Base-by-base conservation (phyloP, 805 yeast species). In the Myxozyma mucilagina region DNA sequence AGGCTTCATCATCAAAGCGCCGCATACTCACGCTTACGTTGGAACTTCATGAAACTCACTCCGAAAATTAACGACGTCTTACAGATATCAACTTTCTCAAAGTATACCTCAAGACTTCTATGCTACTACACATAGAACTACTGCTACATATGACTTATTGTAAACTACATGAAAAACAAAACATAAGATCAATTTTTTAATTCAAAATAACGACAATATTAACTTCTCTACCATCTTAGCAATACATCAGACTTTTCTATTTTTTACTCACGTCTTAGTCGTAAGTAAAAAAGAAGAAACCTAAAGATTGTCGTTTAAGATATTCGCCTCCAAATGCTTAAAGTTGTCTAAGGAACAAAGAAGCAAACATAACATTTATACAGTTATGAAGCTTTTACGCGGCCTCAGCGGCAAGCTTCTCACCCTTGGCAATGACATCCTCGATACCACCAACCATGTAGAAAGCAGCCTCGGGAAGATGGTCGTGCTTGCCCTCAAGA, bases 391-490 rank as follows among this genome's bases (percentile, higher is more conserved):
- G 34, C 32, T 29, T 45, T 59, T 59, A 62, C 35, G 58, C 53
- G 18, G 64, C 38, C 66, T 63, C 66, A 48, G 66, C 66, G 80
- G 98, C 98, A 79, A 94, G 81, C 85, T 93, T 92, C 83, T 94
- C 98, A 77, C 97, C 98, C 87, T 94, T 94, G 78, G 97, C 96
- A 79, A 91, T 80, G 74, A 87, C 99, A 81, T 94, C 99, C 79
- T 92, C 97, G 76, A 94, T 92, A 84, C 97, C 97, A 84, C 99
- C 99, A 81, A 94, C 99, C 99, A 94, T 94, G 83, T 94, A 94
- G 96, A 94, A 94, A 75, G 99, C 99, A 79, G 87, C 89, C 85
- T 94, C 99, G 78, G 99, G 99, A 76, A 94, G 87, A 84, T 87
- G 87, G 82, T 94, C 99, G 85, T 94, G 91, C 86, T 94, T 94